Evolutionary conservation across 176 grass and related monocot genomes (phyloP).

Genomic region (Musa acuminata): DNA sequence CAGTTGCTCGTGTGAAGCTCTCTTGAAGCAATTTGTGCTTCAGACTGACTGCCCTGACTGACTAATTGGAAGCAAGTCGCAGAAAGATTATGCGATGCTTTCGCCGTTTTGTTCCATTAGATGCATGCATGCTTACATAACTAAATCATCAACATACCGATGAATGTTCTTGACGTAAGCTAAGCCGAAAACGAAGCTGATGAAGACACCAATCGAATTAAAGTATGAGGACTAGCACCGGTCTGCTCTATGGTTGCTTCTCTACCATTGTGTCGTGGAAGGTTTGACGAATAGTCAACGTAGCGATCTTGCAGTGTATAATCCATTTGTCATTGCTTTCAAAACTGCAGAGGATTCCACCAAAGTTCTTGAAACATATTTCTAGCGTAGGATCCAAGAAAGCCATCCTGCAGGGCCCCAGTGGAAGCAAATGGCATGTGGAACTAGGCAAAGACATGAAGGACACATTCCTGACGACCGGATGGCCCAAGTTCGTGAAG

Average conservation of each 20-base stretch:
- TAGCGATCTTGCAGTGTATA: background rate
- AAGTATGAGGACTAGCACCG: no score
- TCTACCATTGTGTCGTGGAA: background rate
- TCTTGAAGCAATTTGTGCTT: no score
- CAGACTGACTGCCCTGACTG: no score
- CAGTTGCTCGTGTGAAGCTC: no score
- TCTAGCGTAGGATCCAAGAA: conserved; percentile 31
- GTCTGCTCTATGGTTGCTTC: background rate
- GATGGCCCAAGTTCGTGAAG: conserved; percentile 64
- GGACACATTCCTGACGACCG: conserved; percentile 59
- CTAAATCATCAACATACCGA: no score
- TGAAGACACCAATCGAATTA: no score
- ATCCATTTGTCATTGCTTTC: background rate
- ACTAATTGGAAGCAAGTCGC: no score
- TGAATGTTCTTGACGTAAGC: no score
- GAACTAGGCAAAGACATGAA: conserved; percentile 33
- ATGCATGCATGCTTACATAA: no score
- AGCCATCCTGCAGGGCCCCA: conserved; percentile 55
- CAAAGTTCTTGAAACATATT: conserved; percentile 73
- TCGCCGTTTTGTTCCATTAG: no score
- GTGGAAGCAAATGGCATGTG: conserved; percentile 49
- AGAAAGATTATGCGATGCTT: no score
- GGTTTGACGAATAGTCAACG: background rate
- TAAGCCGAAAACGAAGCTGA: no score
- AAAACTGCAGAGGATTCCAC: conserved; percentile 61